Evolutionary conservation across 768 basidiomycete species (phyloP).

Genomic region (Boletus insuetus): DNA sequence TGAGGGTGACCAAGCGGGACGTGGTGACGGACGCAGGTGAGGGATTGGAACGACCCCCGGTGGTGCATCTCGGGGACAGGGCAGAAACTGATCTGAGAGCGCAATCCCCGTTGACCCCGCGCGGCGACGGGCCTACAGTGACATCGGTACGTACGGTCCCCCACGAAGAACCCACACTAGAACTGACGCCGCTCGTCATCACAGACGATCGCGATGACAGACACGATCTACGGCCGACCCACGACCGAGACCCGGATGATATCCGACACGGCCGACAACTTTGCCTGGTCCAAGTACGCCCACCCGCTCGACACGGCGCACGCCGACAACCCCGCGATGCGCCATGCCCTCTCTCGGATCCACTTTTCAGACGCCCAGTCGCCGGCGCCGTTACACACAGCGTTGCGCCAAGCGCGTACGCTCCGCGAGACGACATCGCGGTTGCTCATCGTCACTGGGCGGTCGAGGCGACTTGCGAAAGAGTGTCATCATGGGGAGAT

Average conservation of each 20-base stretch:
- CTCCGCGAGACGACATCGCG: conserved; percentile 32
- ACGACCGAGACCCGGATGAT: conserved; percentile 66
- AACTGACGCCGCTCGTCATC: background rate
- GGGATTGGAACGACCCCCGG: conserved; percentile 19
- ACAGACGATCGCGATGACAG: conserved; percentile 45
- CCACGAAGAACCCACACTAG: too few relatives aligned
- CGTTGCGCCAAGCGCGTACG: conserved; percentile 42
- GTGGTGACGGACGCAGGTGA: conserved; percentile 17
- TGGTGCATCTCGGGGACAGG: conserved; percentile 24
- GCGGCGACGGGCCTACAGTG: background rate
- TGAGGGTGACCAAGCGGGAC: conserved; percentile 59
- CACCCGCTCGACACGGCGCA: conserved; percentile 10
- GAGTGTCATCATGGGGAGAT: conserved; percentile 75
- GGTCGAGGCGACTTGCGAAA: conserved; percentile 69
- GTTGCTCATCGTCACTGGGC: conserved; percentile 66
- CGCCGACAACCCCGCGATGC: conserved; percentile 7
- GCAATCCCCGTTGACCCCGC: background rate
- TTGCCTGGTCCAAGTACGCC: conserved; percentile 68
- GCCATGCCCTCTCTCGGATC: conserved; percentile 51
- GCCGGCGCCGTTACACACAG: conserved; percentile 57
- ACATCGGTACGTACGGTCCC: conserved; percentile 8
- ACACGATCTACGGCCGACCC: conserved; percentile 67
- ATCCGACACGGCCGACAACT: conserved; percentile 82
- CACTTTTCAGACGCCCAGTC: conserved; percentile 57
- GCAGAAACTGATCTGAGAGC: background rate